Base-by-base conservation (phyloP, 345 rosid genomes). In the Aquilaria sinensis region DNA sequence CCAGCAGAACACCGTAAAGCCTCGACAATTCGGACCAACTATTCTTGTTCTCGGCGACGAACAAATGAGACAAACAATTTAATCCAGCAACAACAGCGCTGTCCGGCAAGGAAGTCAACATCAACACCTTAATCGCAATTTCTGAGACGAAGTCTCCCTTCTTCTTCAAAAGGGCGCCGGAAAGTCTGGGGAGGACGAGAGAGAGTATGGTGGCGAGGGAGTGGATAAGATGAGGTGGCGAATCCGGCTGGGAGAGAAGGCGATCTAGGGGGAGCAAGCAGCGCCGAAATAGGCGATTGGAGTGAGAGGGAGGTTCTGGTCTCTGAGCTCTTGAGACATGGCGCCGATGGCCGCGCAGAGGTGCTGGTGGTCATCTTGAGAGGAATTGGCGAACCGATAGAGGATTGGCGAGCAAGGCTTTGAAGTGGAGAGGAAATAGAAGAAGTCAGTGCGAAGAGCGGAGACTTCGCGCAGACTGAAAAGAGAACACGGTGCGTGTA, bases 201-300 rank as follows among this genome's bases (percentile, higher is more conserved):
- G n/a, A n/a, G n/a, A n/a, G n/a, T n/a, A n/a, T n/a, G n/a, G n/a
- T n/a, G n/a, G n/a, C n/a, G n/a, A n/a, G n/a, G n/a, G n/a, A n/a
- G n/a, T n/a, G n/a, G n/a, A n/a, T n/a, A n/a, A n/a, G n/a, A n/a
- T 67, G 78, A 57, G 78, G 3, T 50, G 84, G 70, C 30, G 83
- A 75, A 50, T 71, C 67, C 15, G 76, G 60, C 12, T 63, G 31
- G 34, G 75, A 64, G 29, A 75, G 71, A 71, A 90, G 78, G 47
- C 80, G 83, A 71, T 83, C 83, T n/a, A 90, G 81, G 12, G 95
- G 58, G 78, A 75, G 71, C 83, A 79, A 0, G 84, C 65, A 58
- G 82, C 83, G 53, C 84, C 89, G 32, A 88, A 88, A 81, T 83
- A 94, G 67, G 96, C 89, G 55, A 83, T 62, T 1, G 95, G 86